Base-by-base conservation (phyloP, 179 eudicot genomes). In the Heliamphora pulchella region DNA sequence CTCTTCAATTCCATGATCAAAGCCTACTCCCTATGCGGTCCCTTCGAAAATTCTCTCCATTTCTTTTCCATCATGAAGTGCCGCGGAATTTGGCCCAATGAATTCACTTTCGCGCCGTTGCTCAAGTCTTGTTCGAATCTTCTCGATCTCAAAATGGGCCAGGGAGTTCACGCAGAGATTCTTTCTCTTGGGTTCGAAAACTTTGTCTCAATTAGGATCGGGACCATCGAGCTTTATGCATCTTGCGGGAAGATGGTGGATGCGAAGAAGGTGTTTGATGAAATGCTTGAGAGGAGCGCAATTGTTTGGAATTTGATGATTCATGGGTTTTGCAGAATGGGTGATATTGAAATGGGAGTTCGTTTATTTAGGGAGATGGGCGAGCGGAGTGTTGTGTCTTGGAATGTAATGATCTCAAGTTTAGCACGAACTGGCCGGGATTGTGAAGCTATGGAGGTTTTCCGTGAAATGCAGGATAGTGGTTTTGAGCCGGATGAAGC, bases 261-360 rank as follows among this genome's bases (percentile, higher is more conserved):
- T 58, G 97, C 97, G 0, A 48, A 69, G 76, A 88, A 81, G 87
- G 87, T 89, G 93, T 92, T 92, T 43, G 94, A 92, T 77, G 90
- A 89, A 86, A 92, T 92, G 90, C 81, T 81, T 75, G 76, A 89
- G 0, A 86, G 84, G 79, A 91, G 89, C 82, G 89, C 89, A 48
- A 82, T 92, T 1, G 83, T 87, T 71, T 89, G 94, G 94, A 92
- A 92, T 75, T 89, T 90, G 87, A 89, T 92, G 91, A 76, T 91
- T 84, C 83, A 83, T 55, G 97, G 97, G 86, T 91, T 79, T 82
- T 88, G 86, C 74, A 85, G 78, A 71, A 76, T 15, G 57, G 93
- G 93, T 5, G 81, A 88, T 83, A 87, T 91, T 77, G 93, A 87
- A 15, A 86, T 47, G 86, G 93, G 94, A 2, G 83, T 86, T 77